A percentile compares a stretch with the other conserved stretches of the same genome.
These are phyloP conservation scores for Talaromyces sp. DNA, from an alignment of 2,329 filamentous ascomycete species.

Conservation along the genomic window DNA sequence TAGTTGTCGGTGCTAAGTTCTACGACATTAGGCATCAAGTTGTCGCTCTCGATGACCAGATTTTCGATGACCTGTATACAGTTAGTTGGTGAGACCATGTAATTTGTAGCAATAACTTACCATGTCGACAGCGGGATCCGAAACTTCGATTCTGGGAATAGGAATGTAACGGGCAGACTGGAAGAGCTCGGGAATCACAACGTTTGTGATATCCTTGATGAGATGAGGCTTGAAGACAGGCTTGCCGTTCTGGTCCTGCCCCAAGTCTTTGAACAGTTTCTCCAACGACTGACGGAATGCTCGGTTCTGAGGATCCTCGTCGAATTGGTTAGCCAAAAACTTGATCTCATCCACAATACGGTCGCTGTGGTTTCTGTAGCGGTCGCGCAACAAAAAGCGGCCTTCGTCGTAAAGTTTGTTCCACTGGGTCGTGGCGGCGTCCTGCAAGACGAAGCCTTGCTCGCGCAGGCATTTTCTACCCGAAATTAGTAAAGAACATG, in stretches of 20 bases:
- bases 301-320: slow-evolving; percentile 80
- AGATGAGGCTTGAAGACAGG: slow-evolving; percentile 87
- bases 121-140: slow-evolving; percentile 75
- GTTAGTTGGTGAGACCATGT: background rate
- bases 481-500: slow-evolving; percentile 9
- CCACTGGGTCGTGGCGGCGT: slow-evolving; percentile 75
- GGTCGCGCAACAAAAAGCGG: slow-evolving; percentile 78
- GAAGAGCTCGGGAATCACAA: slow-evolving; percentile 78
- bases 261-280: slow-evolving; percentile 87
- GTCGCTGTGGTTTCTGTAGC: slow-evolving; percentile 81
- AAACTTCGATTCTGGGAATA: slow-evolving; percentile 89
- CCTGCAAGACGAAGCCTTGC: slow-evolving; percentile 85
- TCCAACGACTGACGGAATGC: slow-evolving; percentile 69
- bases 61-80: slow-evolving; percentile 72
- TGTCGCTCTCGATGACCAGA: slow-evolving; percentile 90
- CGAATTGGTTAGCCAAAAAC: slow-evolving; percentile 84
- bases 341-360: slow-evolving; percentile 84
- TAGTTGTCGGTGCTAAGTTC: slow-evolving; percentile 91
- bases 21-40: slow-evolving; percentile 87
- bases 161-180: slow-evolving; percentile 86
- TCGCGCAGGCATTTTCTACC: slow-evolving; percentile 70
- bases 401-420: slow-evolving; percentile 79
- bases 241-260: slow-evolving; percentile 79
- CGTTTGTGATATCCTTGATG: slow-evolving; percentile 78
- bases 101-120: slow-evolving; percentile 23